Evolutionary conservation across 331 rosid genomes (phyloP).

Genomic region (Pyrus hybrid): DNA sequence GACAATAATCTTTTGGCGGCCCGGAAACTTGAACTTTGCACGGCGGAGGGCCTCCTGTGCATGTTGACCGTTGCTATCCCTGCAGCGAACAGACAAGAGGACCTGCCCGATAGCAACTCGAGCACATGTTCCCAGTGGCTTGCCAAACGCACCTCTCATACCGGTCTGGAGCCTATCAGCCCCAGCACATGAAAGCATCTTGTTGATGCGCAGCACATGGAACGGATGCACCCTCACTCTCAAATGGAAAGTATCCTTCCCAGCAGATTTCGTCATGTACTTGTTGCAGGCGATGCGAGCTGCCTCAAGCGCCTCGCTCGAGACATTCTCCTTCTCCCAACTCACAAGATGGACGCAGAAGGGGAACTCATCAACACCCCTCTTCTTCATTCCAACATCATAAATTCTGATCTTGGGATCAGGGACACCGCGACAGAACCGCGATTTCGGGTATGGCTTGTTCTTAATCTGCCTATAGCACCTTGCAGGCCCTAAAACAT

Average conservation of each 20-base stretch:
- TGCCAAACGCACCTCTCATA: conserved; percentile 86
- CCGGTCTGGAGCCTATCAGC: conserved; percentile 94
- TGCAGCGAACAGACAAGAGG: conserved; percentile 74
- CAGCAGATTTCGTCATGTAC: conserved; percentile 64
- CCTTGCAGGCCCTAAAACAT: conserved; percentile 63
- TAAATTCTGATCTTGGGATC: conserved; percentile 81
- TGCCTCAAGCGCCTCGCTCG: conserved; percentile 75
- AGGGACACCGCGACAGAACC: conserved; percentile 79
- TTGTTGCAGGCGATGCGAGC: conserved; percentile 75
- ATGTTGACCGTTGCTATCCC: conserved; percentile 58
- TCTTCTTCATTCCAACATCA: conserved; percentile 84
- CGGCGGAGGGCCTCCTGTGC: conserved; percentile 91
- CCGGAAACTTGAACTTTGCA: conserved; percentile 83
- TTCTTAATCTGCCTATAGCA: conserved; percentile 68
- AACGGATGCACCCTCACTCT: conserved; percentile 79
- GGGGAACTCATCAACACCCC: conserved; percentile 74
- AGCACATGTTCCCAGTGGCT: conserved; percentile 69
- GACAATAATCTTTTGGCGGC: conserved; percentile 77
- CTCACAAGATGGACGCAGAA: conserved; percentile 71
- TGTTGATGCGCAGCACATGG: conserved; percentile 81
- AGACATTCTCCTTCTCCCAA: conserved; percentile 76
- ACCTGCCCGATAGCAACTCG: conserved; percentile 79
- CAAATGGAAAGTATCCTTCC: conserved; percentile 81
- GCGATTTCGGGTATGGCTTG: conserved; percentile 66
- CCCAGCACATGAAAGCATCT: conserved; percentile 87